phyloP scores from a whole-genome alignment of 176 grass and related monocot genomes.

The Aegilops umbellulata region DNA sequence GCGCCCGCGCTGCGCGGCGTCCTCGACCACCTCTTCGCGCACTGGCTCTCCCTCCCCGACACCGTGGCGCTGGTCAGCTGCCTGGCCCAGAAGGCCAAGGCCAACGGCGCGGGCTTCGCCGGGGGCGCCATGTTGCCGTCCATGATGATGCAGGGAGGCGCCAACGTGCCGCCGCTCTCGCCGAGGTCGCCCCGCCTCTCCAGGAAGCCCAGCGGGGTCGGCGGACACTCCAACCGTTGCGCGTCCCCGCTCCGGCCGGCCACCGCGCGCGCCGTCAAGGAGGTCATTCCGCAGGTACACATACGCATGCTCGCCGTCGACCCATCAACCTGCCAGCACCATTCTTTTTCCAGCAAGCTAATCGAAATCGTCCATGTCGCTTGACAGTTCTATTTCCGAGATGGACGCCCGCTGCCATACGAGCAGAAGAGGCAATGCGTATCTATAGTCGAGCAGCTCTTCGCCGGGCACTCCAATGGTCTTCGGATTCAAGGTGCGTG shows the following conservation, averaged over 20 bases:
- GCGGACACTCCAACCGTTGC: constrained; percentile 42
- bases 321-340: not conserved
- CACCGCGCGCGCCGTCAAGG: constrained; percentile 45
- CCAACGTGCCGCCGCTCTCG: constrained; percentile 81
- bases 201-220: constrained; percentile 43
- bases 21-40: constrained; percentile 68
- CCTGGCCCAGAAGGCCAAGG: constrained; percentile 59
- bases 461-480: constrained; percentile 56
- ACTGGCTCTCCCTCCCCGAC: constrained; percentile 84
- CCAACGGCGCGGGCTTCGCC: not conserved
- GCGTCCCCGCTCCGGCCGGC: constrained; percentile 66
- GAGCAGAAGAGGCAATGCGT: constrained; percentile 66
- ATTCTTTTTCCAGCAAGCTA: not conserved
- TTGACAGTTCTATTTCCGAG: constrained; percentile 82
- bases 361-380: not conserved
- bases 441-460: constrained; percentile 62
- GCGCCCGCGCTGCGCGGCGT: constrained; percentile 43
- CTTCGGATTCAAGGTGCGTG: constrained; percentile 63
- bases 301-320: not conserved
- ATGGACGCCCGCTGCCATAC: constrained; percentile 55
- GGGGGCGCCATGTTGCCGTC: constrained; percentile 34
- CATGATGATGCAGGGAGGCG: constrained; percentile 71
- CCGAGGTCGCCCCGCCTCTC: constrained; percentile 78
- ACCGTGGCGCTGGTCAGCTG: constrained; percentile 56
- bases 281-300: constrained; percentile 88